Conservation (phyloP, 2,329 filamentous ascomycete species). For the Emergomyces africanus region DNA sequence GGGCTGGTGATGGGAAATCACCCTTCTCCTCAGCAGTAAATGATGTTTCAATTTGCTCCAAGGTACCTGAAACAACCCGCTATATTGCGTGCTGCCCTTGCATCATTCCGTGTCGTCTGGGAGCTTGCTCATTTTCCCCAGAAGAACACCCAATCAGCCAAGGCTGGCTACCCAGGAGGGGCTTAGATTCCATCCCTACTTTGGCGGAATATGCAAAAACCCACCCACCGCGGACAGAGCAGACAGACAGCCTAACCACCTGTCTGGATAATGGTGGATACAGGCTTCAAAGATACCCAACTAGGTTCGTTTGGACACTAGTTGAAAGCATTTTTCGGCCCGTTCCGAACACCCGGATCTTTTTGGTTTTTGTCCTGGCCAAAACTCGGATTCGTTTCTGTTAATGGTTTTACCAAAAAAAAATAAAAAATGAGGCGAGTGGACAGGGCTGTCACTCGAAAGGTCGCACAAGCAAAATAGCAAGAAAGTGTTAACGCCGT, state of each 20-base stretch:
- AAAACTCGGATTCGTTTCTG: conserved; percentile 11
- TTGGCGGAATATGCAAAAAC: background rate
- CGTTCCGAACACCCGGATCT: conserved; percentile 3
- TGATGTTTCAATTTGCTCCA: background rate
- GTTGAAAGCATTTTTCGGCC: conserved; percentile 7
- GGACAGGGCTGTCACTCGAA: background rate
- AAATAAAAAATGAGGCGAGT: conserved; percentile 3
- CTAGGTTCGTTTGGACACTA: background rate
- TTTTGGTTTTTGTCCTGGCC: background rate
- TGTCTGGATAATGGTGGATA: background rate
- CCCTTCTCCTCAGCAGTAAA: background rate
- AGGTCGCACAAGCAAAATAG: background rate
- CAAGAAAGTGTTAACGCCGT: background rate
- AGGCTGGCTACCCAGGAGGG: background rate
- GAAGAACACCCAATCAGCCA: background rate
- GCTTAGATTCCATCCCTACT: background rate
- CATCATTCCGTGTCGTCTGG: background rate
- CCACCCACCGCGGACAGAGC: no score
- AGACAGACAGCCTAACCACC: background rate
- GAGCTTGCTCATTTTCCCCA: background rate
- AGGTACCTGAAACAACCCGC: background rate
- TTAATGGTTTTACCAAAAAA: conserved; percentile 5
- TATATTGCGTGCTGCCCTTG: background rate
- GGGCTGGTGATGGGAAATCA: background rate
- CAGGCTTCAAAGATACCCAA: background rate